Percentiles rank a stretch among this genome's conserved stretches.
phyloP scores from a whole-genome alignment of 192 early-diverging fungal genomes.

The Funneliformis geosporum region DNA sequence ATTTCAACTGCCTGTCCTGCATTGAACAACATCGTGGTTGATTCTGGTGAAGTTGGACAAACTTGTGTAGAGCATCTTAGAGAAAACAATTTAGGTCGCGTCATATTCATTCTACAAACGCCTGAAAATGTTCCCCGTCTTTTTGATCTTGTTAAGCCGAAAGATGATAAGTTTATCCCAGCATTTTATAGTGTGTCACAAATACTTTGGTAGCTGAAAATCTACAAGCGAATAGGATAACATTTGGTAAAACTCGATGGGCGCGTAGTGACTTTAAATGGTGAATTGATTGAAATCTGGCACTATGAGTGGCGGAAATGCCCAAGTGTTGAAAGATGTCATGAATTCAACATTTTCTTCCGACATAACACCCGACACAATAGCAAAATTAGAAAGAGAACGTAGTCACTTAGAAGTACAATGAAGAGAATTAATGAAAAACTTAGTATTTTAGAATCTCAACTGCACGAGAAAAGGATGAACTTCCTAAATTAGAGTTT shows the following conservation, averaged over 20 bases:
- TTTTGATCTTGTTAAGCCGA: constrained; percentile 85
- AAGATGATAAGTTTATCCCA: constrained; percentile 67
- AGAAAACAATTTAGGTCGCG: constrained; percentile 79
- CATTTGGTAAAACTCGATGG: constrained; percentile 76
- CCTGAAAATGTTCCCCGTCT: constrained; percentile 82
- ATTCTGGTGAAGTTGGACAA: constrained; percentile 82
- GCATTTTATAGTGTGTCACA: constrained; percentile 86
- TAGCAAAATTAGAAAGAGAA: constrained; percentile 61
- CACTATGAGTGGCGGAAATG: constrained; percentile 94
- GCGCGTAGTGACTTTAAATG: constrained; percentile 87
- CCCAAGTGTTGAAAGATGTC: constrained; percentile 55
- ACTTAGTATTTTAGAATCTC: constrained; percentile 41
- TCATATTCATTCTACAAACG: constrained; percentile 56
- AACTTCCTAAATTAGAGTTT: constrained; percentile 61
- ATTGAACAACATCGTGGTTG: constrained; percentile 90
- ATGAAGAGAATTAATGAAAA: constrained; percentile 47
- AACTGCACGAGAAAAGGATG: constrained; percentile 43
- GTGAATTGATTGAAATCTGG: constrained; percentile 91
- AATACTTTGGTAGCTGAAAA: constrained; percentile 88
- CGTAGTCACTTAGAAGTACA: constrained; percentile 60
- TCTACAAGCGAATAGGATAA: constrained; percentile 86
- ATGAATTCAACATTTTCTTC: constrained; percentile 55
- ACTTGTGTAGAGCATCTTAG: constrained; percentile 88
- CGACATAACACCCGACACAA: constrained; percentile 53
- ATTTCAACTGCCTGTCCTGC: constrained; percentile 85